Evolutionary conservation across 1,284 basidiomycete species (phyloP).

Genomic region (Trametes polyzona): DNA sequence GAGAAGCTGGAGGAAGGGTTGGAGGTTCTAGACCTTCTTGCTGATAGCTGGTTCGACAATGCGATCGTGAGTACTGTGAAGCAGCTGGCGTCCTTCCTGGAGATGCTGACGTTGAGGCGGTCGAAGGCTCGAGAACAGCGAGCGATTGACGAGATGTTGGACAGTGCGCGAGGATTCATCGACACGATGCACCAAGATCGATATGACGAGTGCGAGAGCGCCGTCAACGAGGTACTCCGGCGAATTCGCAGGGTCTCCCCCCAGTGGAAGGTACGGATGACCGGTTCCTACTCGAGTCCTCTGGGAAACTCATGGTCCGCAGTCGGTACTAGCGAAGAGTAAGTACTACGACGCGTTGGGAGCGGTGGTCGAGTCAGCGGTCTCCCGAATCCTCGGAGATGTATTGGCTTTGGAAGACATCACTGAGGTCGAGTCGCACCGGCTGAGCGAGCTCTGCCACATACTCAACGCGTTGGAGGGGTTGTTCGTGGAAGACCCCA

Average conservation of each 20-base stretch:
- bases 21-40: constrained; percentile 52
- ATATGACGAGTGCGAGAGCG: constrained; percentile 78
- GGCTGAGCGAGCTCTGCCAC: constrained; percentile 81
- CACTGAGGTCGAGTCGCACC: constrained; percentile 86
- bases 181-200: constrained; percentile 77
- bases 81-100: background rate
- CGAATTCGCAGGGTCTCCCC: constrained; percentile 68
- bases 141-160: constrained; percentile 51
- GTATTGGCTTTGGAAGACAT: constrained; percentile 88
- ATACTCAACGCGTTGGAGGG: constrained; percentile 81
- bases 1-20: constrained; percentile 55
- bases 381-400: constrained; percentile 73
- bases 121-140: constrained; percentile 48
- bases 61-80: constrained; percentile 57
- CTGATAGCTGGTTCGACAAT: constrained; percentile 70
- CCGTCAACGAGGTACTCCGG: constrained; percentile 68
- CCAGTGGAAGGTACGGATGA: constrained; percentile 69
- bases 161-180: constrained; percentile 71
- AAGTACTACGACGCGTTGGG: constrained; percentile 78
- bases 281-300: background rate
- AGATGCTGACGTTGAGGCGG: background rate
- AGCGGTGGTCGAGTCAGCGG: constrained; percentile 71
- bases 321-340: constrained; percentile 64
- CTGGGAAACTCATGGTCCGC: constrained; percentile 2
- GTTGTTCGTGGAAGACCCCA: constrained; percentile 72